phyloP scores from a whole-genome alignment of 176 grass and related monocot species.

The Triticum timopheevii region DNA sequence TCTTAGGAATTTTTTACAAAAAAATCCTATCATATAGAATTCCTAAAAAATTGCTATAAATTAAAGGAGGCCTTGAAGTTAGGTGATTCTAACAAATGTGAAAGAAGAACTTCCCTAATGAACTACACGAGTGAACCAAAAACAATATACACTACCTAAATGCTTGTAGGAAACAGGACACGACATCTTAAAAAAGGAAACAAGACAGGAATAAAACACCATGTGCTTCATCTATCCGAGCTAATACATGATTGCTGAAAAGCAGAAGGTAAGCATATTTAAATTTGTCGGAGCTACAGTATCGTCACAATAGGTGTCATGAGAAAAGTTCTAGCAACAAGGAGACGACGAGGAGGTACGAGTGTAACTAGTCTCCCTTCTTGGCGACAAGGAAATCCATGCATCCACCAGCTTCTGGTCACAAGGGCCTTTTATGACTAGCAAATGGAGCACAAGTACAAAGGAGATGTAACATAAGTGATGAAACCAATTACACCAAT shows the following conservation, averaged over 20 bases:
- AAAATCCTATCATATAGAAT: no score
- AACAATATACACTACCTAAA: not conserved
- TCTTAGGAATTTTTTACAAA: no score
- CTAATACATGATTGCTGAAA: not conserved
- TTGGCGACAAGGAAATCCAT: not conserved
- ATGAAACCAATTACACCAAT: not conserved
- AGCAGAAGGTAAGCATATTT: not conserved
- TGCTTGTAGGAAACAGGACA: not conserved
- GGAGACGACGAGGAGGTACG: not conserved
- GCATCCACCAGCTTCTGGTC: not conserved
- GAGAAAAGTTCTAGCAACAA: not conserved
- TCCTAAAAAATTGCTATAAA: no score
- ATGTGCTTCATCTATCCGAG: not conserved
- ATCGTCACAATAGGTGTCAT: not conserved
- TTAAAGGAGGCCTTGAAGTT: no score
- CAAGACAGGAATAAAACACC: not conserved
- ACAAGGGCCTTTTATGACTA: not conserved
- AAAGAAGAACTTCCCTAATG: no score
- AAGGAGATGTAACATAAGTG: not conserved
- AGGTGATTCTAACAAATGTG: no score
- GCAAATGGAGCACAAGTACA: not conserved
- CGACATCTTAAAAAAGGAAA: not conserved
- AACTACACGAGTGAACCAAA: no score
- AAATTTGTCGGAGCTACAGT: not conserved
- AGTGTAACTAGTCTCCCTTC: not conserved